Evolutionary conservation across 305 asterid genomes (phyloP), one percentile per base, ranked within the genome.

Genomic region (Fraxinus latifolia): DNA sequence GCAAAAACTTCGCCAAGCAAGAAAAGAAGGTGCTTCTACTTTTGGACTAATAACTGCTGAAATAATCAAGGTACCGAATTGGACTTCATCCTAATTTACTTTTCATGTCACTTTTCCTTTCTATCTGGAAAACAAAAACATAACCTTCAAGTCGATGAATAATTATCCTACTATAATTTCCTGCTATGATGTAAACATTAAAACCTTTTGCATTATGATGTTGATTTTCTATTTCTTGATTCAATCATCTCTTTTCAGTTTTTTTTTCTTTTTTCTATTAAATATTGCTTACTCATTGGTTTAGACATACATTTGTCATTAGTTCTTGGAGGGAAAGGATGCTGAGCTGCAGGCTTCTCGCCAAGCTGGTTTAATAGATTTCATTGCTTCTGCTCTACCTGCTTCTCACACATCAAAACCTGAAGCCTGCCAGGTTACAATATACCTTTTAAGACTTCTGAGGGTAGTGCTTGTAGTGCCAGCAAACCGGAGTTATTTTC

Each of bases 311-410:
- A 77, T 42, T 68, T 42, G 72, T 83, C 27, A 71, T 78, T 85
- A 96, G 99, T 96, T 91, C 86, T 80, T 96, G 87, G 99, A 96
- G 74, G 98, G 98, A 85, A 93, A 78, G 86, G 98, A 96, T 87
- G 95, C 97, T 79, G 99, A 96, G 90, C 90, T 96, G 89, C 98
- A 91, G 76, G 98, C 97, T 86, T 88, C 97, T 89, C 98, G 98
- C 80, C 98, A 92, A 90, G 95, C 98, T 85, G 98, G 99, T 87
- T 89, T 96, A 82, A 91, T 96, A 62, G 99, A 96, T 89, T 96
- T 94, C 88, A 91, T 96, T 90, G 98, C 98, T 85, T 96, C 99
- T 76, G 97, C 98, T 12, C 93, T 96, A 80, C 99, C 99, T 50
- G 99, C 99, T 62, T 91, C 99, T 72, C 99, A 96, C 91, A 90